These are phyloP conservation scores for Termitomyces eurrhizus DNA, from an alignment of 768 basidiomycete species.

Conservation along the genomic window DNA sequence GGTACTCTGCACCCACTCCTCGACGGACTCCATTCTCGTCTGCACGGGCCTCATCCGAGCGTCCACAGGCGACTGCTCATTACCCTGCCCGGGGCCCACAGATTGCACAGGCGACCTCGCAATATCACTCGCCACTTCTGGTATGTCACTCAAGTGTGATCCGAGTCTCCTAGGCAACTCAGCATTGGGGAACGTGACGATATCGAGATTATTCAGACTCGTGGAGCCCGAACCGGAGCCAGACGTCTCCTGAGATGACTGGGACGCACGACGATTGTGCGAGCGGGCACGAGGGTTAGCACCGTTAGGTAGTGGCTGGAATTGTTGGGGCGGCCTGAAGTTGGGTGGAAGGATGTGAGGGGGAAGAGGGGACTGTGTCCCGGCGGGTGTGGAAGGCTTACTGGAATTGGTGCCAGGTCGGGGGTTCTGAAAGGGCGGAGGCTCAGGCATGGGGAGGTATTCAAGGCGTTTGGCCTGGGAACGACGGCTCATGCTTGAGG, in stretches of 20 bases:
- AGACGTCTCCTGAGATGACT: constrained; percentile 14
- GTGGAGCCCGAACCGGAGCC: constrained; percentile 11
- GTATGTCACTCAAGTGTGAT: constrained; percentile 16
- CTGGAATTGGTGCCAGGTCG: background rate
- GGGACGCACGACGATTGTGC: constrained; percentile 8
- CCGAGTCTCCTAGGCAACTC: background rate
- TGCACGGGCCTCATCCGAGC: background rate
- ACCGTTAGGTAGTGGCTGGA: constrained; percentile 12
- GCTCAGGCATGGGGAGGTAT: constrained; percentile 18
- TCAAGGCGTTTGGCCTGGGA: constrained; percentile 8
- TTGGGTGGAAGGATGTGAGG: constrained; percentile 7
- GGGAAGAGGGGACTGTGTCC: constrained; percentile 4
- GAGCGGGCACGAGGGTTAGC: background rate
- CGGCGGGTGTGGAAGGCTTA: background rate
- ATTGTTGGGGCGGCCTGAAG: constrained; percentile 11
- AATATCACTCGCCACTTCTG: constrained; percentile 15
- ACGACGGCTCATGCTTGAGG: constrained; percentile 8
- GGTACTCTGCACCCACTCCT: constrained; percentile 12
- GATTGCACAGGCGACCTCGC: constrained; percentile 9
- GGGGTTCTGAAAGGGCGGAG: constrained; percentile 1
- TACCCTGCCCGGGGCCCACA: constrained; percentile 8
- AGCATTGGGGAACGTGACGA: constrained; percentile 12
- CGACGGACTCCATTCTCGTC: constrained; percentile 2
- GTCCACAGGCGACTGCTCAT: background rate
- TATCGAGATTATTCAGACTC: constrained; percentile 13